A percentile compares a stretch with the other conserved stretches of the same genome.
phyloP scores from a whole-genome alignment of 1,284 basidiomycete species.

The Veloporphyrellus conicus region DNA sequence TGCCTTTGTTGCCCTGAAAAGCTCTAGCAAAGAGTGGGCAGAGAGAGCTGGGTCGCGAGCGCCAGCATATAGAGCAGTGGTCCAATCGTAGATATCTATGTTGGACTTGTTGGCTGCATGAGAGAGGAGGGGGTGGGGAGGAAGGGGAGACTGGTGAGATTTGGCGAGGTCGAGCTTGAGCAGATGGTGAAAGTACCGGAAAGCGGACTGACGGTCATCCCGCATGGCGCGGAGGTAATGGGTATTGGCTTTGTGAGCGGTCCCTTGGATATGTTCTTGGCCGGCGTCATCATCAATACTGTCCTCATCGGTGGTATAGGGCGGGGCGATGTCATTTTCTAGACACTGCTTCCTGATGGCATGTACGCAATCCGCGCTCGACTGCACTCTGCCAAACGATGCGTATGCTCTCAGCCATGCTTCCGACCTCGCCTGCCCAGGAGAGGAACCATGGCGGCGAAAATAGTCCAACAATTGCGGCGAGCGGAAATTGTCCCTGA shows the following conservation, averaged over 20 bases:
- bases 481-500: constrained; percentile 48
- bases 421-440: constrained; percentile 25
- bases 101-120: constrained; percentile 14
- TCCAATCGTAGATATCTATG: constrained; percentile 35
- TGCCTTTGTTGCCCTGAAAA: constrained; percentile 35
- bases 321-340: constrained; percentile 18
- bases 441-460: constrained; percentile 17
- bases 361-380: constrained; percentile 39
- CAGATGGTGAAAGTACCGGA: constrained; percentile 41
- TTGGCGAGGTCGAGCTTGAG: constrained; percentile 24
- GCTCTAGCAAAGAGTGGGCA: constrained; percentile 34
- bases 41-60: constrained; percentile 30
- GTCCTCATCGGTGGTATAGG: constrained; percentile 21
- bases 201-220: constrained; percentile 41
- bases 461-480: constrained; percentile 47
- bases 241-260: constrained; percentile 37
- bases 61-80: constrained; percentile 34
- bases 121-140: not conserved
- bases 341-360: constrained; percentile 34
- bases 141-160: constrained; percentile 2
- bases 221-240: constrained; percentile 31
- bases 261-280: constrained; percentile 13
- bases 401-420: constrained; percentile 49
- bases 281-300: not conserved
- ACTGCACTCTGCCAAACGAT: constrained; percentile 39